Base-by-base conservation (phyloP, 257 asterid genomes). In the Eucommia ulmoides region DNA sequence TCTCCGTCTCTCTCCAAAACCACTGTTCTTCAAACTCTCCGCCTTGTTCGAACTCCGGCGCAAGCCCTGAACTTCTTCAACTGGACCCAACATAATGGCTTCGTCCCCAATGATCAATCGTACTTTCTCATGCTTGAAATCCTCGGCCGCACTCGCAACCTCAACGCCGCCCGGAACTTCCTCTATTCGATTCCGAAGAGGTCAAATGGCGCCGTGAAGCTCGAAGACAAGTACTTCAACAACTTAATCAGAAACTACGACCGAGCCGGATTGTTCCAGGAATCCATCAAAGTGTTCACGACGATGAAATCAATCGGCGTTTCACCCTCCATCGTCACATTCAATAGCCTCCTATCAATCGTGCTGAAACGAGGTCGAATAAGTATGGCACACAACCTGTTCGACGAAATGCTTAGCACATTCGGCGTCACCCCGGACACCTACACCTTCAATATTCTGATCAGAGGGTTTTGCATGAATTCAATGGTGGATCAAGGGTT, bases 351-450 rank as follows among this genome's bases (percentile, higher is more conserved):
- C 60, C 75, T 83, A 51, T 22, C 38, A 17, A 66, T 84, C 52
- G 48, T 88, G 79, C 62, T 84, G n/a, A 79, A 77, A 54, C 70
- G 82, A 73, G 95, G 95, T 20, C 68, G 95, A 49, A 56, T 67
- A 0, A 83, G 88, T 0, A 63, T 69, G 64, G 86, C 71, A 18
- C 73, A 62, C 24, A 65, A 75, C 50, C 26, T 83, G 83, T 84
- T 53, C 55, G 83, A 81, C 65, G 95, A 88, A 74, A 81, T 88
- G 95, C 95, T 81, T 19, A 73, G 46, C 73, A 88, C 93, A 1
- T 88, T 44, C 26, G 95, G 97, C 0, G 93, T 70, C 35, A 73
- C 72, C 48, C 97, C 97, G n/a, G 92, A 88, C 62, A 51, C 65
- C 45, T 77, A 50, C 35, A 88, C 86, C 23, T 84, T 84, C 24